phyloP scores from a whole-genome alignment of 1,284 basidiomycete genomes.

The Pascua guehoae region DNA sequence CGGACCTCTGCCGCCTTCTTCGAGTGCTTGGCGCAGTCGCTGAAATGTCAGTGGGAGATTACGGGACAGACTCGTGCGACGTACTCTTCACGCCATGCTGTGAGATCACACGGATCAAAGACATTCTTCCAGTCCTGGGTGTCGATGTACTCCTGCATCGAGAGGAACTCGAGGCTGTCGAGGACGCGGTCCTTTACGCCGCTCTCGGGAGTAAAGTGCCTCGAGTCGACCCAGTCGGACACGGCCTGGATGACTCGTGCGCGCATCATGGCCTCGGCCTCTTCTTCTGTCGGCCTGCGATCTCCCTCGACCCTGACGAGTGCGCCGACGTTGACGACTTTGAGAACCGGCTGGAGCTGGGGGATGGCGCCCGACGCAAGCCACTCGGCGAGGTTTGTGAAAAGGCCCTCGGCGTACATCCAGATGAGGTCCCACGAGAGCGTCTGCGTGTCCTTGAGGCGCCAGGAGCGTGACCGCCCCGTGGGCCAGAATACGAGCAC shows the following conservation, averaged over 20 bases:
- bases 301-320: neutral
- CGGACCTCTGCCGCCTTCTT: too few relatives aligned
- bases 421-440: slow-evolving; percentile 8
- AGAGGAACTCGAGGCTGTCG: slow-evolving; percentile 7
- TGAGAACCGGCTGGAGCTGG: neutral
- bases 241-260: too few relatives aligned
- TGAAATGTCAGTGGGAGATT: neutral
- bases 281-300: neutral
- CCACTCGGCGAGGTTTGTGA: slow-evolving; percentile 3
- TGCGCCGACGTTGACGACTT: slow-evolving; percentile 7
- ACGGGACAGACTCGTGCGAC: neutral
- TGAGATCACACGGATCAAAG: slow-evolving; percentile 6
- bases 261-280: neutral
- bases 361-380: neutral
- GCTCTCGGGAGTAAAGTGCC: too few relatives aligned
- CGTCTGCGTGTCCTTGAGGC: neutral
- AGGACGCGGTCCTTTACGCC: neutral
- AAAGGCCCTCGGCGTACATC: neutral
- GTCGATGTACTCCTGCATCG: slow-evolving; percentile 16
- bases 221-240: too few relatives aligned
- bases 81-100: slow-evolving; percentile 1
- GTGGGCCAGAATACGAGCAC: slow-evolving; percentile 6
- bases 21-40: too few relatives aligned
- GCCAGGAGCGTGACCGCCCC: neutral
- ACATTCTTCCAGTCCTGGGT: slow-evolving; percentile 3